These are phyloP conservation scores for Saprolegnia parasitica DNA, from an alignment of 352 stramenopile genomes.

Conservation along the genomic window DNA sequence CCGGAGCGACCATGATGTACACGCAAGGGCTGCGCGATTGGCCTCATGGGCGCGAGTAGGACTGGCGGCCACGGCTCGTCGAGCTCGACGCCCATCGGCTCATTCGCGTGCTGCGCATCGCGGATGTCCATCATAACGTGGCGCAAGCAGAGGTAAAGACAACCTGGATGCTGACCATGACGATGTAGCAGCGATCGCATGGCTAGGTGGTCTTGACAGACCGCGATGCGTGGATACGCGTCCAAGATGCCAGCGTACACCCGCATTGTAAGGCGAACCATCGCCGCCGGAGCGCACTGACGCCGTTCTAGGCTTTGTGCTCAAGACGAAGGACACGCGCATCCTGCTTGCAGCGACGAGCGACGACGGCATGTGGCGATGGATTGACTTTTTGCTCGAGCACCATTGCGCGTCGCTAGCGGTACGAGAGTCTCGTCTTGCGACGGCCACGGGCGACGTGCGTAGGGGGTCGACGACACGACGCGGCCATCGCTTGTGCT, in stretches of 20 bases:
- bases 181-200: not conserved
- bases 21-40: not conserved
- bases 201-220: conserved; percentile 3
- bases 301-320: not conserved
- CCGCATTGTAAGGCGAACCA: not conserved
- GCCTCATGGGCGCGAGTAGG: not conserved
- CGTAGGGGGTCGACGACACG: not conserved
- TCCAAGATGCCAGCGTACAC: not conserved
- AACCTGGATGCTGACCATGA: not conserved
- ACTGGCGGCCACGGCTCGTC: not conserved
- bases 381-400: conserved; percentile 10
- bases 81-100: not conserved
- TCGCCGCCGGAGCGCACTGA: not conserved
- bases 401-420: conserved; percentile 4
- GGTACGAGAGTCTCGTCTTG: not conserved
- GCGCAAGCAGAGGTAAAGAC: not conserved
- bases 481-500: not conserved
- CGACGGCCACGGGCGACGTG: not conserved
- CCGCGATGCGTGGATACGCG: conserved; percentile 7
- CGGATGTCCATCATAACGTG: not conserved
- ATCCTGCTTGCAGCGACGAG: not conserved
- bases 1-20: not conserved
- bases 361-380: conserved; percentile 2
- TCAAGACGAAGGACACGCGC: not conserved
- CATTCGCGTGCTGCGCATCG: not conserved